Evolutionary conservation across 192 early-diverging fungal genomes (phyloP), one percentile per base, ranked within the genome.

Genomic region (Coemansia sp.): DNA sequence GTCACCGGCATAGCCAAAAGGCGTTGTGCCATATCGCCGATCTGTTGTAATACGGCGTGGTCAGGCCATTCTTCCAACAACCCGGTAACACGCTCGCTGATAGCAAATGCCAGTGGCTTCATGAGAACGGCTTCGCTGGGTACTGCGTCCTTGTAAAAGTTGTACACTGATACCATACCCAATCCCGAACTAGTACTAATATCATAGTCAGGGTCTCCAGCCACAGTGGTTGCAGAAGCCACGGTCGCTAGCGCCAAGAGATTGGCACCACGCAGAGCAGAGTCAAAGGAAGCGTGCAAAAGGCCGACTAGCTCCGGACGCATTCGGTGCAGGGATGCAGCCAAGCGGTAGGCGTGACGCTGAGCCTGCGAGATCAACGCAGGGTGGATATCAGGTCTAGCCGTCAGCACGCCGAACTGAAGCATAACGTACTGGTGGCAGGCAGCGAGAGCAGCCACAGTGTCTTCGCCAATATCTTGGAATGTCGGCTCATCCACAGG

Each of bases 61-160:
- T 96, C 95, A 0, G 97, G 90, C 96, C 96, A 99, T 59, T 91
- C 86, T 13, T 80, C 76, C 2, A 95, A 56, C 20, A 98, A 77
- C n/a, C 84, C 80, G 15, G 67, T 31, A 0, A 94, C 66, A 13
- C 90, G 88, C 31, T 44, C 68, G 48, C 89, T 85, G 53, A 95
- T 84, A 8, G 77, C 79, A 22, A 70, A 45, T 3, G 96, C 71
- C 12, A 96, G 70, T 6, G 90, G 85, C 24, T 74, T 72, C 4
- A 95, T 75, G 13, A 78, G 84, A 46, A 85, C 86, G 0, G 91
- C 88, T 70, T 99, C 92, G 13, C 71, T 72, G n/a, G 93, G 74
- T 61, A 92, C 90, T 32, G 91, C 66, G 63, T 94, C 91, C 44
- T 88, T 84, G 81, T 99, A 99, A 67, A 98, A 99, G 80, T 99